These are phyloP conservation scores for Aspergillus campestris DNA, from an alignment of 495 filamentous ascomycete species.

Conservation along the genomic window DNA sequence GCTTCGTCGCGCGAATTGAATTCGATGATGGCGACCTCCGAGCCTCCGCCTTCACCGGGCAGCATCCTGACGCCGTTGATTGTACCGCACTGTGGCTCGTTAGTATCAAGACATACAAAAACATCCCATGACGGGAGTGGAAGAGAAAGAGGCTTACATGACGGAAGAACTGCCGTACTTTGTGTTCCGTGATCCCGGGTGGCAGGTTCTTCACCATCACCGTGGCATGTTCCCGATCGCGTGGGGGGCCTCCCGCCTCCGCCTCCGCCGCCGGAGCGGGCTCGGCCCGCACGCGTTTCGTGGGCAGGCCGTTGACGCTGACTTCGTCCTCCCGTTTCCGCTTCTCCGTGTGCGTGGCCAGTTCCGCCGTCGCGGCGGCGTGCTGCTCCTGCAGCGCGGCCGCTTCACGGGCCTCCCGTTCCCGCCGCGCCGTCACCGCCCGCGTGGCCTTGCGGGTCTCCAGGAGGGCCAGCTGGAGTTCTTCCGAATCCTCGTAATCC, in stretches of 20 bases:
- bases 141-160: slow-evolving; percentile 43
- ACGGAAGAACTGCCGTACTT: slow-evolving; percentile 80
- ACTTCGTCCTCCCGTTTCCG: slow-evolving; percentile 60
- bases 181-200: slow-evolving; percentile 53
- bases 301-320: slow-evolving; percentile 33
- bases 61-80: slow-evolving; percentile 67
- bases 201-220: slow-evolving; percentile 75
- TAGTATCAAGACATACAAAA: slow-evolving; percentile 12
- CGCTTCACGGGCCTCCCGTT: slow-evolving; percentile 53
- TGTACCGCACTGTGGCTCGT: slow-evolving; percentile 50
- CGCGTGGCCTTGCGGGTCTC: slow-evolving; percentile 58
- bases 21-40: slow-evolving; percentile 71
- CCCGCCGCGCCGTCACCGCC: slow-evolving; percentile 53
- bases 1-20: slow-evolving; percentile 76
- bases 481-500: slow-evolving; percentile 69
- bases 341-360: slow-evolving; percentile 44
- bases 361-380: slow-evolving; percentile 16
- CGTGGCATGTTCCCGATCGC: slow-evolving; percentile 84
- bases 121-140: neutral
- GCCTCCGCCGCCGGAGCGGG: slow-evolving; percentile 18
- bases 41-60: slow-evolving; percentile 45
- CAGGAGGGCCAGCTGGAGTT: slow-evolving; percentile 60
- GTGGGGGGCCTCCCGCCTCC: slow-evolving; percentile 44
- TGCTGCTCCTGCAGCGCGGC: slow-evolving; percentile 38
- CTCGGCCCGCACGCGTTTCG: slow-evolving; percentile 53